A percentile compares a stretch with the other conserved stretches of the same genome.
These are phyloP conservation scores for Nicotiana benthamiana DNA, from an alignment of 257 asterid genomes.

Conservation along the genomic window DNA sequence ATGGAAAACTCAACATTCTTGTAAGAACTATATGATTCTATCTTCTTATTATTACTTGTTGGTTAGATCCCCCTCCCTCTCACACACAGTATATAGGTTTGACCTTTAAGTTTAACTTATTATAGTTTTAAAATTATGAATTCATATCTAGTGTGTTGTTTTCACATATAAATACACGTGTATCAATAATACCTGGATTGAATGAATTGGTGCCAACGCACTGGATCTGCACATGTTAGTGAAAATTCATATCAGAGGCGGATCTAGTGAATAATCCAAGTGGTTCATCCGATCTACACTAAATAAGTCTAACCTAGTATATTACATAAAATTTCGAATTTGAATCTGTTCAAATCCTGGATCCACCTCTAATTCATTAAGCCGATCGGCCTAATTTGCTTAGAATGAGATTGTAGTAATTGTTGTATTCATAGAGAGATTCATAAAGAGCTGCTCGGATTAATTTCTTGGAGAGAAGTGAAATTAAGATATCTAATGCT, in stretches of 20 bases:
- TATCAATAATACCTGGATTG: too few species aligned
- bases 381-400: neutral
- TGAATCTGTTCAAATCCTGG: too few species aligned
- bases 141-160: neutral
- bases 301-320: too few species aligned
- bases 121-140: neutral
- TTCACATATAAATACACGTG: neutral
- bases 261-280: too few species aligned
- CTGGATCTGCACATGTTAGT: neutral
- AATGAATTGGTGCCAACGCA: neutral
- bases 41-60: too few species aligned
- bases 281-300: too few species aligned
- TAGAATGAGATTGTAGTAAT: neutral
- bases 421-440: neutral
- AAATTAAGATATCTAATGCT: neutral
- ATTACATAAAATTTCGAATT: too few species aligned
- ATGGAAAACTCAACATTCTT: conserved; percentile 57
- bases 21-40: conserved; percentile 31
- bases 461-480: neutral
- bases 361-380: neutral
- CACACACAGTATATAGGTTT: too few species aligned
- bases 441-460: neutral
- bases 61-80: too few species aligned
- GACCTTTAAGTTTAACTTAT: too few species aligned
- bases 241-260: neutral